Conservation (phyloP, 2,329 filamentous ascomycete species). For the Pyricularia sp. region DNA sequence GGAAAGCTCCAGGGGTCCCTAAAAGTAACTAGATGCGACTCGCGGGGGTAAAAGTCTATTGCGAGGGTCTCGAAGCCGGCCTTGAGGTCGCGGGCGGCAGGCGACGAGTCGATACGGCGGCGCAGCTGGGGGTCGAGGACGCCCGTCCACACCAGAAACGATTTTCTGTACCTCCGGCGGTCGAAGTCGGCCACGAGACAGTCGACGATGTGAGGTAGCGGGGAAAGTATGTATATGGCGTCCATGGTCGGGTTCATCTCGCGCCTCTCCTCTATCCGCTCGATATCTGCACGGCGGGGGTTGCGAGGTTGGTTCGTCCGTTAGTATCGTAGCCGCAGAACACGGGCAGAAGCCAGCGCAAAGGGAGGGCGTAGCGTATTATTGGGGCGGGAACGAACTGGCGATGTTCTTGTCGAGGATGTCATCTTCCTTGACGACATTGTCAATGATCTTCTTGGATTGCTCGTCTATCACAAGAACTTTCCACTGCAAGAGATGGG, state of each 20-base stretch:
- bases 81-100: conserved; percentile 62
- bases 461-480: conserved; percentile 81
- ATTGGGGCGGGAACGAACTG: conserved; percentile 46
- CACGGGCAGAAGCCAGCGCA: not conserved
- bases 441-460: conserved; percentile 80
- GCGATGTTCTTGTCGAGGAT: conserved; percentile 95
- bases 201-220: conserved; percentile 81
- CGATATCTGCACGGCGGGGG: conserved; percentile 58
- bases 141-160: conserved; percentile 77
- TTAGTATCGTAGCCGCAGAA: not conserved
- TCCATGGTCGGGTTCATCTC: conserved; percentile 83
- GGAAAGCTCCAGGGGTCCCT: conserved; percentile 95
- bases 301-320: not conserved
- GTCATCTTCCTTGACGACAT: conserved; percentile 88
- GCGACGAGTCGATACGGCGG: conserved; percentile 64
- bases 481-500: conserved; percentile 67
- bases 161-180: conserved; percentile 67
- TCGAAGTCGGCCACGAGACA: conserved; percentile 91
- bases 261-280: conserved; percentile 81
- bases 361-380: not conserved
- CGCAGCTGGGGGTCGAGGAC: conserved; percentile 62
- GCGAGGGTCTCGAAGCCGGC: conserved; percentile 75
- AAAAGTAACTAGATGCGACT: conserved; percentile 87
- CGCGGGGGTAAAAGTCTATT: conserved; percentile 81
- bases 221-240: conserved; percentile 84